Percentiles rank a stretch among this genome's conserved stretches.
Evolutionary conservation across 768 basidiomycete species (phyloP).

Genomic region (Lepiota venenata): DNA sequence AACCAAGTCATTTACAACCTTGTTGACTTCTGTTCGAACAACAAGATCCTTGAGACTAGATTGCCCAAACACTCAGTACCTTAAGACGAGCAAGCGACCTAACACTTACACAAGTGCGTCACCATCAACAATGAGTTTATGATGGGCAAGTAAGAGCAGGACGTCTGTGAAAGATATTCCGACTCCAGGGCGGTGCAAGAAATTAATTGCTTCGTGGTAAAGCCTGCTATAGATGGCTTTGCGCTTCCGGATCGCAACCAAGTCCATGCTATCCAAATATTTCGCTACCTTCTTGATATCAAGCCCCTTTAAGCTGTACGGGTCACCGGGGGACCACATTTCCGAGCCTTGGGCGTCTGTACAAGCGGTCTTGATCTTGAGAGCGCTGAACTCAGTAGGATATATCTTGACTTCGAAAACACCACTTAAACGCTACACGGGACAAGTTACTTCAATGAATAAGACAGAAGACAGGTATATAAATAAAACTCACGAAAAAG

Average conservation of each 20-base stretch:
- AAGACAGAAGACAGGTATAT: neutral
- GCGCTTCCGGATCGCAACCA: conserved; percentile 55
- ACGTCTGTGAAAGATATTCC: conserved; percentile 92
- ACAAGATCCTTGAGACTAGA: conserved; percentile 79
- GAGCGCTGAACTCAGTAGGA: conserved; percentile 61
- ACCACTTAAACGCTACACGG: conserved; percentile 68
- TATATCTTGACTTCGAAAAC: conserved; percentile 90
- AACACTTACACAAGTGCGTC: conserved; percentile 80
- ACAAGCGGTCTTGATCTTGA: conserved; percentile 54
- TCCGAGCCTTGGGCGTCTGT: conserved; percentile 32
- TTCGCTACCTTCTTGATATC: conserved; percentile 61
- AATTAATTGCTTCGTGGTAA: conserved; percentile 83
- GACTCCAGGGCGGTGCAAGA: conserved; percentile 64
- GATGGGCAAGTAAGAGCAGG: conserved; percentile 83
- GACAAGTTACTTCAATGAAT: conserved; percentile 10
- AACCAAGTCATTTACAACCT: conserved; percentile 78
- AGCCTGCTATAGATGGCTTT: conserved; percentile 70
- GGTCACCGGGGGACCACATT: conserved; percentile 26
- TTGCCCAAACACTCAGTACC: conserved; percentile 1
- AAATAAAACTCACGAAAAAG: conserved; percentile 60
- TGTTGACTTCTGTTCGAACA: conserved; percentile 68
- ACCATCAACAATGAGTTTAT: conserved; percentile 87
- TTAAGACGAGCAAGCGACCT: neutral
- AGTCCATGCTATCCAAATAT: conserved; percentile 65
- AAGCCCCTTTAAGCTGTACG: conserved; percentile 32